phyloP scores from a whole-genome alignment of 768 basidiomycete species.

The Suillus weaverae region DNA sequence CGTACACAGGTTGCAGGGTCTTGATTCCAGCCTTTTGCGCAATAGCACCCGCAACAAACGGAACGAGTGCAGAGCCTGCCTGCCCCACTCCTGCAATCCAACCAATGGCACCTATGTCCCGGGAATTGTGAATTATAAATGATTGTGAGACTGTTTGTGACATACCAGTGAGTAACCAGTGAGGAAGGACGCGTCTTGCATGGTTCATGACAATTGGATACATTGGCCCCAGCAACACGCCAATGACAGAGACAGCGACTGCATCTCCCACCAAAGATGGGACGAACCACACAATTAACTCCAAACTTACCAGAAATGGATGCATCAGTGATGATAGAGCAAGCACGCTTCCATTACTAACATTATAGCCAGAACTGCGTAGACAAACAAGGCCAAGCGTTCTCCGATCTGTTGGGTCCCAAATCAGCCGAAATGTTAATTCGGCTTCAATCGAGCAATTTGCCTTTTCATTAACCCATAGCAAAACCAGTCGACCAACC shows the following conservation, averaged over 20 bases:
- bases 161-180: conserved; percentile 58
- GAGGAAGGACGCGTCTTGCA: conserved; percentile 64
- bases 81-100: conserved; percentile 72
- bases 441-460: neutral
- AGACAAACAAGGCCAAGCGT: conserved; percentile 51
- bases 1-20: conserved; percentile 38
- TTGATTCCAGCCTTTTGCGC: conserved; percentile 57
- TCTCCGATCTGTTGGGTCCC: conserved; percentile 47
- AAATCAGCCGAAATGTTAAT: neutral
- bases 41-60: conserved; percentile 72
- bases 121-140: neutral
- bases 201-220: conserved; percentile 68
- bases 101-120: conserved; percentile 50
- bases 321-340: conserved; percentile 16
- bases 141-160: neutral
- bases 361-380: conserved; percentile 51
- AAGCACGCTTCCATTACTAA: conserved; percentile 17
- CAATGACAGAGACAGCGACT: conserved; percentile 55
- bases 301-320: conserved; percentile 39
- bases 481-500: conserved; percentile 51
- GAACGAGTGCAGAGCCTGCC: conserved; percentile 69
- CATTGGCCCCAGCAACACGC: conserved; percentile 53
- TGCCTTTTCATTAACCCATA: conserved; percentile 58
- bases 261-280: conserved; percentile 54
- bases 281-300: conserved; percentile 59